Percentiles rank a stretch among this genome's conserved stretches.
Evolutionary conservation across 306 rosid genomes (phyloP).

Genomic region (Fragaria vesca): DNA sequence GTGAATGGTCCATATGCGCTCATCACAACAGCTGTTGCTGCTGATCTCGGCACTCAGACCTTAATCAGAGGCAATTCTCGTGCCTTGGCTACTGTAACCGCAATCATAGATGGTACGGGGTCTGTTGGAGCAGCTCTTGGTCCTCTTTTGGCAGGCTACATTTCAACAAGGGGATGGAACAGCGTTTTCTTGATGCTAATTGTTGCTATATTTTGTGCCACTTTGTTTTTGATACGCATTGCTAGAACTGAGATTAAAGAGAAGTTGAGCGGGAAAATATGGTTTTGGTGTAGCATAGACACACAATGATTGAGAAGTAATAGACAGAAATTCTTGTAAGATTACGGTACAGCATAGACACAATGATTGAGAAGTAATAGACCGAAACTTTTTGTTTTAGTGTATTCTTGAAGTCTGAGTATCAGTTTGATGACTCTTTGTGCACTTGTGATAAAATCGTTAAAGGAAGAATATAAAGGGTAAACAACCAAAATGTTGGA

Average conservation of each 20-base stretch:
- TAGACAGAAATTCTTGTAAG: conserved; percentile 14
- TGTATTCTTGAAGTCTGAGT: background rate
- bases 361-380: background rate
- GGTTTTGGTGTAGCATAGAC: conserved; percentile 35
- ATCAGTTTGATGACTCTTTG: background rate
- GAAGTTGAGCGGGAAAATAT: conserved; percentile 47
- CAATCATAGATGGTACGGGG: conserved; percentile 93
- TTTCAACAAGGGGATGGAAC: conserved; percentile 77
- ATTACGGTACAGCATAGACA: conserved; percentile 29
- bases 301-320: conserved; percentile 16
- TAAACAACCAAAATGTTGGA: background rate
- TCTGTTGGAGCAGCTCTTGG: conserved; percentile 89
- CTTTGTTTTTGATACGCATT: conserved; percentile 54
- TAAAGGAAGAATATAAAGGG: background rate
- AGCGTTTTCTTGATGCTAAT: conserved; percentile 74
- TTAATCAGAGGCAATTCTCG: conserved; percentile 50
- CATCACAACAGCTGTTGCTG: conserved; percentile 88
- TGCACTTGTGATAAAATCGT: background rate
- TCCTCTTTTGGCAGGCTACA: conserved; percentile 82
- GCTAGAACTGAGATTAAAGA: conserved; percentile 64
- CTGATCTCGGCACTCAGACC: conserved; percentile 82
- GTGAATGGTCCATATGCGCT: conserved; percentile 73
- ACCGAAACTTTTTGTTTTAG: background rate
- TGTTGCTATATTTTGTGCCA: conserved; percentile 61
- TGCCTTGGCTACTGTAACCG: conserved; percentile 83